Base-by-base conservation (phyloP, 2,329 filamentous ascomycete genomes). In the Neopestalotiopsis sp. region DNA sequence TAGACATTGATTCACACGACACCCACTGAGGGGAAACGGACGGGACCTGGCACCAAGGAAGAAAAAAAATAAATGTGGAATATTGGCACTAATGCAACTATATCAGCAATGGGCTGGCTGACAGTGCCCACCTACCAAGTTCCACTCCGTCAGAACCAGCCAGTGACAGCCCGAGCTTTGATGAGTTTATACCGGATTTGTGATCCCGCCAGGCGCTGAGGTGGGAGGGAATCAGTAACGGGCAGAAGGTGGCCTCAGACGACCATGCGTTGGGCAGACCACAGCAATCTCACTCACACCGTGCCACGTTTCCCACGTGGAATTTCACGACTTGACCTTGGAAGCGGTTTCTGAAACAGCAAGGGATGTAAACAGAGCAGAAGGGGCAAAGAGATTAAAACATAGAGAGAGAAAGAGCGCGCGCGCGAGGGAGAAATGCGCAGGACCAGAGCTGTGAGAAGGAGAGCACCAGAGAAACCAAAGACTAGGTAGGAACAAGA, bases 31-130 rank as follows among this genome's bases (percentile, higher is more conserved):
- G 30, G 57, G 24, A 34, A 30, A 59, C 30, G 57, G 24, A 34
- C 30, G 57, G 30, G 30, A 34, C 57, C 30, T 30, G 57, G 17
- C 57, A 59, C 57, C 24, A 34, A 59, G 30, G 30, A 30, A 34
- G 24, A 59, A 62, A 62, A 30, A 66, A n/a, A 66, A 58, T 9
- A 66, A 66, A 34, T 67, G 65, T 59, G 65, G 65, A 67, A 67
- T 67, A 67, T 67, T 67, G 65, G 65, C 65, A 67, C 65, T 67
- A 67, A 67, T 67, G 65, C 65, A 67, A 59, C 65, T 67, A 60
- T 67, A 67, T 60, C 65, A 67, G 32, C 65, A 60, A 59, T 67
- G 65, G 65, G 65, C 65, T 67, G 56, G 65, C 56, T 67, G 56
- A 60, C 34, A 30, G 34, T 56, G 34, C 30, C 56, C 56, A 66